Conservation (phyloP, 2,329 filamentous ascomycete species). For the Microsporum audouinii region DNA sequence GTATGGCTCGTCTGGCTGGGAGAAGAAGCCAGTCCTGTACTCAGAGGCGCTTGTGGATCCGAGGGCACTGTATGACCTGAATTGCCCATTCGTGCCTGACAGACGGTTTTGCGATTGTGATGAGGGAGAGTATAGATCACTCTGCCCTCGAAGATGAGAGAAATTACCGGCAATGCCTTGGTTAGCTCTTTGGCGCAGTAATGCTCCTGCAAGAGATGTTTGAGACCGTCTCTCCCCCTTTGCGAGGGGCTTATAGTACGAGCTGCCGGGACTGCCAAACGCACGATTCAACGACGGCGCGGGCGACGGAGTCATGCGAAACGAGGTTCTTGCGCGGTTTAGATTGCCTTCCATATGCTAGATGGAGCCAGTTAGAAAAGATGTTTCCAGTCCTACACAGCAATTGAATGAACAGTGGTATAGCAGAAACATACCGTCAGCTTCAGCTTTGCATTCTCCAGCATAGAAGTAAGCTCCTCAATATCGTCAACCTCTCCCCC, state of each 20-base stretch:
- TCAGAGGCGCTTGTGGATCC: slow-evolving; percentile 26
- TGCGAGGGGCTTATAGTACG: slow-evolving; percentile 33
- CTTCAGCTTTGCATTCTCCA: slow-evolving; percentile 79
- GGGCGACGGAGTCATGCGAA: slow-evolving; percentile 43
- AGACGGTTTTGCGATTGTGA: slow-evolving; percentile 22
- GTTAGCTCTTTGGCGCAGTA: slow-evolving; percentile 30
- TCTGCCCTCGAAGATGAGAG: slow-evolving; percentile 48
- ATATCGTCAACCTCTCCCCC: slow-evolving; percentile 37
- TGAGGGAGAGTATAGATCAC: slow-evolving; percentile 47
- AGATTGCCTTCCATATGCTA: slow-evolving; percentile 93
- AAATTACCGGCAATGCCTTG: slow-evolving; percentile 28
- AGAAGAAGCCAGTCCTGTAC: slow-evolving; percentile 19
- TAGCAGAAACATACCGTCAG: slow-evolving; percentile 55
- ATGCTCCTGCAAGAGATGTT: slow-evolving; percentile 12
- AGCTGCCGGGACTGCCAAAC: slow-evolving; percentile 30
- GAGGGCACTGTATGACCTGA: slow-evolving; percentile 52
- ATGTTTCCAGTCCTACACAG: neutral
- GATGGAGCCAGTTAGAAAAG: neutral
- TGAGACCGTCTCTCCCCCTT: slow-evolving; percentile 25
- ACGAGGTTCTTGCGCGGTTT: slow-evolving; percentile 60
- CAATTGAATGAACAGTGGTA: neutral
- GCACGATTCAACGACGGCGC: slow-evolving; percentile 31
- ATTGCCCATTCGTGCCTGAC: slow-evolving; percentile 35
- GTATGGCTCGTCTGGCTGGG: neutral
- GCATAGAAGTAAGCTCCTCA: slow-evolving; percentile 64